These are phyloP conservation scores for Bipolaris sorokiniana DNA, from an alignment of 2,329 filamentous ascomycete genomes.

Conservation along the genomic window DNA sequence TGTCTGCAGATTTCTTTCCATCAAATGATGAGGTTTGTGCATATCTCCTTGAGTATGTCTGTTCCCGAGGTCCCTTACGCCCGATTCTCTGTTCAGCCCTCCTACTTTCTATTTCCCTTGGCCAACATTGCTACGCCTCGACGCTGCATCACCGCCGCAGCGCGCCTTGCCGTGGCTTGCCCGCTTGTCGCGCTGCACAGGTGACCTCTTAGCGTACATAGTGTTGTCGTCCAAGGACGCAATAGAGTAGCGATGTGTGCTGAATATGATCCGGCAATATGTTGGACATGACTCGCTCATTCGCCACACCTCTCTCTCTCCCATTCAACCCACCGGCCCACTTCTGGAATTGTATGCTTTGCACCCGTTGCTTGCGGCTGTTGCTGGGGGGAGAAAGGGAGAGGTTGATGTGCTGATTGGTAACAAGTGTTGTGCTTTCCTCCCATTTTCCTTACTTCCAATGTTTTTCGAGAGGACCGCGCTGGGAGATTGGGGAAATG, in stretches of 20 bases:
- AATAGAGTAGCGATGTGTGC: slow-evolving; percentile 34
- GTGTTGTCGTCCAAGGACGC: slow-evolving; percentile 33
- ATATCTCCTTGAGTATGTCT: slow-evolving; percentile 51
- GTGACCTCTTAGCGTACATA: slow-evolving; percentile 18
- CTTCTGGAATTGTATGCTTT: slow-evolving; percentile 42
- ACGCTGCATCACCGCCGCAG: slow-evolving; percentile 31
- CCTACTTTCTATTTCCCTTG: slow-evolving; percentile 42
- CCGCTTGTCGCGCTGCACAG: slow-evolving; percentile 34
- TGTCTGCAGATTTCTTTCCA: slow-evolving; percentile 21
- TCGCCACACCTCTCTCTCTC: slow-evolving; percentile 39
- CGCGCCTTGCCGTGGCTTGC: slow-evolving; percentile 48
- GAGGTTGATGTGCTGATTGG: slow-evolving; percentile 46
- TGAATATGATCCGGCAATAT: slow-evolving; percentile 50
- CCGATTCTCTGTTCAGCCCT: slow-evolving; percentile 49
- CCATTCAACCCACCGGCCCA: slow-evolving; percentile 40
- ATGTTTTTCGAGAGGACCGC: slow-evolving; percentile 27
- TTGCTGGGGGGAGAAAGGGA: slow-evolving; percentile 37
- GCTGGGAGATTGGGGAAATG: slow-evolving; percentile 10
- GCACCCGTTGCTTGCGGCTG: slow-evolving; percentile 42
- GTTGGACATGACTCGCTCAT: slow-evolving; percentile 52
- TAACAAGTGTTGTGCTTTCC: slow-evolving; percentile 52
- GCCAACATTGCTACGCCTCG: slow-evolving; percentile 22
- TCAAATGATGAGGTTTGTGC: slow-evolving; percentile 37
- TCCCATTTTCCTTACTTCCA: slow-evolving; percentile 32
- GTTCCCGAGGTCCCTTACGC: slow-evolving; percentile 53